Evolutionary conservation across 179 eudicot species (phyloP).

Genomic region (Kewa caespitosa): DNA sequence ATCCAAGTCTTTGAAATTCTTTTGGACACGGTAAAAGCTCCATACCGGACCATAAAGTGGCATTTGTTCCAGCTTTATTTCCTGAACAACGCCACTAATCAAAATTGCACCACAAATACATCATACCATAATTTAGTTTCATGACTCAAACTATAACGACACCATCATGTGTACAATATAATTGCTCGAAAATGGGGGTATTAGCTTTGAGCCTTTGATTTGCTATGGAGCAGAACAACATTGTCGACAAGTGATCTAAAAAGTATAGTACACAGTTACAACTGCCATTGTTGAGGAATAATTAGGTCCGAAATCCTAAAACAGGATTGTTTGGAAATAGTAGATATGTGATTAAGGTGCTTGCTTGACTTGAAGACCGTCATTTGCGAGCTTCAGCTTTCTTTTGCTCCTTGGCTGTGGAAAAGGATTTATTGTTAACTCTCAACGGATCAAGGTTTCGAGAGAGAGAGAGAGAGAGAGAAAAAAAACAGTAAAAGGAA

Average conservation of each 20-base stretch:
- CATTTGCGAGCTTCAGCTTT: constrained; percentile 75
- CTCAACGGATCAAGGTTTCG: background rate
- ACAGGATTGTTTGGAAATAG: constrained; percentile 13
- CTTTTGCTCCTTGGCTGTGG: constrained; percentile 84
- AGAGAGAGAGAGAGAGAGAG: background rate
- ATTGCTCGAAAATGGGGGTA: background rate
- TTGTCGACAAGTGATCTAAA: constrained; percentile 16
- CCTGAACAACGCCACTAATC: background rate
- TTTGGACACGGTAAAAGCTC: too few relatives aligned
- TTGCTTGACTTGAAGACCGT: constrained; percentile 24
- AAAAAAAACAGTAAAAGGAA: background rate
- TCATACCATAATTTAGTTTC: background rate
- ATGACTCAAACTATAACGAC: background rate
- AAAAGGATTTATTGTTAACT: background rate
- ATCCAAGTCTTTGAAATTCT: too few relatives aligned
- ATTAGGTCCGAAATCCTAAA: constrained; percentile 10
- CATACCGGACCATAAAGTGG: background rate
- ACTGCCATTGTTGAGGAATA: background rate
- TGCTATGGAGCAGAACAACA: constrained; percentile 17
- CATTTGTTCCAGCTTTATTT: background rate
- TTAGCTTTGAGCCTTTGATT: background rate
- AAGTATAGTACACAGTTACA: constrained; percentile 11
- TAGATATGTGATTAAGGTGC: constrained; percentile 1
- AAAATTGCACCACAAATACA: background rate
- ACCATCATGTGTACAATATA: background rate